Base-by-base conservation (phyloP, 164 flowering plant species). In the Stephania japonica region DNA sequence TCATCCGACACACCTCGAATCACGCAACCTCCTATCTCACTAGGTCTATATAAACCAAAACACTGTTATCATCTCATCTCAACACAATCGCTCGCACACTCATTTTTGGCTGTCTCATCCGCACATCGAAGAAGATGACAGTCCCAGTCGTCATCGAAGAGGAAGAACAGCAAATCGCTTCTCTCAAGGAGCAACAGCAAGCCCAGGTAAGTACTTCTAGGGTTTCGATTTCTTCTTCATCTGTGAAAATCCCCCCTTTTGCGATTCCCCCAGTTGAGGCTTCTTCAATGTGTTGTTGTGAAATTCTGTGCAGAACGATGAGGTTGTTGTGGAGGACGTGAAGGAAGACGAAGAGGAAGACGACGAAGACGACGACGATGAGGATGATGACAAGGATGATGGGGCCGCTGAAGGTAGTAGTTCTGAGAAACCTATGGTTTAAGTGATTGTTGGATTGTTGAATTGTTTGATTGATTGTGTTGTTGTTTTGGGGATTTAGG, bases 321-420 rank as follows among this genome's bases (percentile, higher is more conserved):
- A 81, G 70, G 84, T 85, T 6, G 66, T 85, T 18, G 80, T 86
- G 7, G 89, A 82, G 70, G 87, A 84, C 56, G 86, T 83, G 62
- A 81, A 84, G 77, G 88, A 89, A 9, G 90, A 83, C 7, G 91
- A 89, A 0, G 89, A 87, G 0, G 89, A 87, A 2, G 88, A 87
- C 5, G 92, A 87, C 4, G 92, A 88, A 5, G 91, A 83, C 1
- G 90, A 87, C 6, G 89, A 87, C 13, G 90, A 88, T 10, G 92
- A 88, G 18, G 85, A 81, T 41, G 83, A 84, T 56, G 89, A 86
- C 25, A 79, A 89, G 81, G 89, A 89, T 5, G 88, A 86, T 25
- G 88, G 79, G 0, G 73, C 78, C 43, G 73, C 78, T 43, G 83
- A 59, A 81, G 91, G 93, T 87, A 42, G 4, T 24, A 19, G 8